Evolutionary conservation across 1,139 yeast species (phyloP), one percentile per base, ranked within the genome.

Genomic region (Suzukiozyma palmioleophila): DNA sequence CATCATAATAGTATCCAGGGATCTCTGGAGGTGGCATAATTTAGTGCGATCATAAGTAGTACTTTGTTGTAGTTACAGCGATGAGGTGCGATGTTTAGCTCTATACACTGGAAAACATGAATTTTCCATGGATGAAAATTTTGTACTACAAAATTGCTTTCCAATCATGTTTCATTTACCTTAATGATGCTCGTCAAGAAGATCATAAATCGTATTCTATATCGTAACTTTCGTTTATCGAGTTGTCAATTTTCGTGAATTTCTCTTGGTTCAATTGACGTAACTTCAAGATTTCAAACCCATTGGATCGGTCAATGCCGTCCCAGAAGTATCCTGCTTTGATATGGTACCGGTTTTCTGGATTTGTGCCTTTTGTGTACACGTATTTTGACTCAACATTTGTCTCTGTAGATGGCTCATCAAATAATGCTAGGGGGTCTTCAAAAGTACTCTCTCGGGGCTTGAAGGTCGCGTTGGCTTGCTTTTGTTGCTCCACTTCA

Each of bases 281-380:
- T 53, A 86, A 70, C 69, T 85, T 74, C 44, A 73, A 65, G 37
- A 65, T 66, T 55, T 90, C 97, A 60, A 85, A 90, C n/a, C 97
- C 97, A 55, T 84, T 90, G 0, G 95, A 79, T 43, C 97, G 66
- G 59, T 88, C 94, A 0, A 89, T 81, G 0, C 97, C 97, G 57
- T 90, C 97, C 97, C 97, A 90, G 41, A 87, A 67, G 48, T 70
- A 68, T 0, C 97, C 97, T 0, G 97, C 95, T 5, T 65, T 64
- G 14, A 90, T 81, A 3, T 75, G 75, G 59, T 87, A 90, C 45
- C 97, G 60, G 54, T 90, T 90, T 21, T 77, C 77, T 0, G 87
- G 78, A 40, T 62, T 77, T 0, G 69, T 51, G 0, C 85, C 79
- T 14, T 69, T 65, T 46, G 72, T 81, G 21, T 68, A 66, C 4